Conservation (phyloP, 169 alveolate genomes). For the Cryptosporidium bovis region DNA sequence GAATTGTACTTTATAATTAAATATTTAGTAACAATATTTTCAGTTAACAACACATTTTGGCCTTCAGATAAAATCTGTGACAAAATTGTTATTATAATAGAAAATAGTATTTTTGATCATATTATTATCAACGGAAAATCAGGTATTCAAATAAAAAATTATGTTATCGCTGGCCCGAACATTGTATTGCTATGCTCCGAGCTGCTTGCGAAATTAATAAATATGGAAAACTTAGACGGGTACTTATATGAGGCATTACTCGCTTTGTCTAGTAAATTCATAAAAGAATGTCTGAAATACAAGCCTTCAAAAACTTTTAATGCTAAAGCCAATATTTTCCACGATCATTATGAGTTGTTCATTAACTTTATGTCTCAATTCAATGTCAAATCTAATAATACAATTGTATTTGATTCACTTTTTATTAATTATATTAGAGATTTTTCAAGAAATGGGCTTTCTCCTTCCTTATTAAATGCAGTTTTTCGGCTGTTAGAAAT, state of each 20-base stretch:
- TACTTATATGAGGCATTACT: background rate
- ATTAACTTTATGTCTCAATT: constrained; percentile 1
- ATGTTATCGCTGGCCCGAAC: constrained; percentile 12
- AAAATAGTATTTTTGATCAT: too few relatives aligned
- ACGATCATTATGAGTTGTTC: constrained; percentile 28
- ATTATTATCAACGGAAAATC: too few relatives aligned
- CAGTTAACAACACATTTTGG: too few relatives aligned
- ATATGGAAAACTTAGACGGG: background rate
- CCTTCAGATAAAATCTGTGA: too few relatives aligned
- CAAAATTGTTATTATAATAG: too few relatives aligned
- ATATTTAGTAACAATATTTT: too few relatives aligned
- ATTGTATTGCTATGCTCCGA: constrained; percentile 14
- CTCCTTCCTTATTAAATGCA: background rate
- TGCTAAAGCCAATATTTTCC: constrained; percentile 2
- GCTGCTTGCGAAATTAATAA: background rate
- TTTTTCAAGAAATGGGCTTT: constrained; percentile 26
- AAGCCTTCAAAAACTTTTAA: background rate
- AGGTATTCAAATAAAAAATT: too few relatives aligned
- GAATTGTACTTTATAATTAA: too few relatives aligned
- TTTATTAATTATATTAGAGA: background rate
- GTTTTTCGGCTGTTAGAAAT: constrained; percentile 11
- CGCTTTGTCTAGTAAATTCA: background rate
- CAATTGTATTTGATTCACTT: background rate
- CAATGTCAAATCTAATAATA: background rate
- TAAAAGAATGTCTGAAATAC: constrained; percentile 4